These are phyloP conservation scores for Penicillium sp. DNA, from an alignment of 2,329 filamentous ascomycete genomes.

Conservation along the genomic window DNA sequence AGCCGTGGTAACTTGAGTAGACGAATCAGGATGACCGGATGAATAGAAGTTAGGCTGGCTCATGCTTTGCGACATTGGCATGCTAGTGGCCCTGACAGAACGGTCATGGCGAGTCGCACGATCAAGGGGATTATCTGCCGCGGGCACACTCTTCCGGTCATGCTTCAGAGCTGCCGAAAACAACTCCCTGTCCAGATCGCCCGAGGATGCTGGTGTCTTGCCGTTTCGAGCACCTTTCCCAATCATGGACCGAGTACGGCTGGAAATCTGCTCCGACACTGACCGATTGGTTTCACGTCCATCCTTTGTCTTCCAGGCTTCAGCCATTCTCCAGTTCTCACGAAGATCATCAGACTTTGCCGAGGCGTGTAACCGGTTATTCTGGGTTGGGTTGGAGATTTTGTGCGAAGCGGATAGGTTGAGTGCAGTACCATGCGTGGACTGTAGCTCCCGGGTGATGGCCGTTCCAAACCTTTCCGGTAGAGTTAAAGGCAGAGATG, in stretches of 20 bases:
- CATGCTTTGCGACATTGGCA: slow-evolving; percentile 1
- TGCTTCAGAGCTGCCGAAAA: slow-evolving; percentile 29
- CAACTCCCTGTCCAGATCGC: slow-evolving; percentile 27
- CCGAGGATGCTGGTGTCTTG: not conserved
- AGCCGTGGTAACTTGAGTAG: slow-evolving; percentile 1
- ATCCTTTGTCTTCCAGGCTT: slow-evolving; percentile 20
- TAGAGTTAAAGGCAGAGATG: slow-evolving; percentile 26
- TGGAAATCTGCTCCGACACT: not conserved
- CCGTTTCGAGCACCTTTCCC: slow-evolving; percentile 1
- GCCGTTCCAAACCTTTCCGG: slow-evolving; percentile 33
- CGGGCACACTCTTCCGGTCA: slow-evolving; percentile 14
- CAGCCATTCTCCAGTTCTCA: slow-evolving; percentile 23
- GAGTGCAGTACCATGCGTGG: slow-evolving; percentile 23
- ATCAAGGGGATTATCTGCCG: not conserved
- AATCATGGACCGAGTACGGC: not conserved
- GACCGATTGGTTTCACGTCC: not conserved
- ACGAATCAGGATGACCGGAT: not conserved
- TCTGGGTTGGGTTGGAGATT: not conserved
- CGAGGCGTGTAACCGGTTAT: slow-evolving; percentile 17
- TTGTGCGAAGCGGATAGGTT: slow-evolving; percentile 13
- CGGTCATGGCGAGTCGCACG: not conserved
- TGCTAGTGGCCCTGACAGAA: not conserved
- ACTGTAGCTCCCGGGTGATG: slow-evolving; percentile 33
- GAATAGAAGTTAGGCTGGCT: slow-evolving; percentile 1
- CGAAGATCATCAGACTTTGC: slow-evolving; percentile 22